Base-by-base conservation (phyloP, 139 green algal species). In the Chlamydomonas sp. region DNA sequence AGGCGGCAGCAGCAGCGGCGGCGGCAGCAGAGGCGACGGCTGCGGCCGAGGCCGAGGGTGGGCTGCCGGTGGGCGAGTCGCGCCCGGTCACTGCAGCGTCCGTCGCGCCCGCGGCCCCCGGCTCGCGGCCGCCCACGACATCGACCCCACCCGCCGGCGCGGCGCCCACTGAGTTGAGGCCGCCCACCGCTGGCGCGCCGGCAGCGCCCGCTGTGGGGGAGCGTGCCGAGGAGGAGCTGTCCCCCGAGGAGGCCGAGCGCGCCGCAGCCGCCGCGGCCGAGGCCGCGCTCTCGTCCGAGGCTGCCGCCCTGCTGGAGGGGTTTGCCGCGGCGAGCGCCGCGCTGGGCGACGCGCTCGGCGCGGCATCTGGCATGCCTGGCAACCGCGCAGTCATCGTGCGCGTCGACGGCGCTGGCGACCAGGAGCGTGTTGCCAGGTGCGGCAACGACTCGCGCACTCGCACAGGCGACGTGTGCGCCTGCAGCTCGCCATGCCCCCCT, bases 201-300 rank as follows among this genome's bases (percentile, higher is more conserved):
- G n/a, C n/a, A n/a, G n/a, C n/a, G n/a, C n/a, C n/a, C n/a, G n/a
- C n/a, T n/a, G n/a, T n/a, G n/a, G n/a, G n/a, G n/a, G n/a, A n/a
- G n/a, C n/a, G n/a, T n/a, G n/a, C n/a, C n/a, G n/a, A n/a, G n/a
- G n/a, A n/a, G 29, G 34, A 28, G 48, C 48, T 59, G 48, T 34
- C 24, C 48, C 48, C 48, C 6, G 6, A 59, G 5, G 48, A 59
- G 48, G 48, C 61, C 6, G 61, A 64, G 54, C 24, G 24, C 8
- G 16, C 35, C n/a, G 61, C 61, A 31, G 67, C 68, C 61, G 60
- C 49, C 62, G 58, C 64, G 29, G 71, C 67, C 10, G 70, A 74
- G 35, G 54, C 75, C 3, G 22, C 8, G 4, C 48, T 54, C 20
- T 1, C 39, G 16, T 16, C 3, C 8, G 65, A 67, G 58, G 28